phyloP scores from a whole-genome alignment of 2,329 filamentous ascomycete genomes.

The Aspergillus sp. region DNA sequence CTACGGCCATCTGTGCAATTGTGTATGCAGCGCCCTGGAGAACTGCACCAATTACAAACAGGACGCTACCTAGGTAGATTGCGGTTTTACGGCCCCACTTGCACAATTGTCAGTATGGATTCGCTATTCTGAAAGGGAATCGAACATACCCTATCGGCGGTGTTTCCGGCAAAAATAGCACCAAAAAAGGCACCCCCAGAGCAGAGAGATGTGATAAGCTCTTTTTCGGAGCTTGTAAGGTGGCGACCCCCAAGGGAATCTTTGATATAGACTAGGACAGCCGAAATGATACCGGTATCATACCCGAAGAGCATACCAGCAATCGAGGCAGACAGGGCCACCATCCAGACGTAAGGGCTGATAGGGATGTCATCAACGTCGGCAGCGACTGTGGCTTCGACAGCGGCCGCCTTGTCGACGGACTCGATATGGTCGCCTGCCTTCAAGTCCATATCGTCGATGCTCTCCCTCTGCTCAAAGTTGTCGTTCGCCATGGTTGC shows the following conservation, averaged over 20 bases:
- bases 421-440: slow-evolving; percentile 12
- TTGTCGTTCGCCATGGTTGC: not conserved
- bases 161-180: slow-evolving; percentile 38
- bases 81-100: slow-evolving; percentile 41
- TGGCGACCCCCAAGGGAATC: slow-evolving; percentile 40
- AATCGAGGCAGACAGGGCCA: slow-evolving; percentile 37
- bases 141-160: slow-evolving; percentile 36
- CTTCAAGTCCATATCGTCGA: slow-evolving; percentile 5
- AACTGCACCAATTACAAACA: slow-evolving; percentile 42
- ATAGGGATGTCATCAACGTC: slow-evolving; percentile 39
- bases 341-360: slow-evolving; percentile 40
- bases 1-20: slow-evolving; percentile 46
- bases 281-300: slow-evolving; percentile 49
- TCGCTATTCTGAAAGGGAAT: not conserved
- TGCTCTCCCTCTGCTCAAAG: slow-evolving; percentile 1
- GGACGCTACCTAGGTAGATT: slow-evolving; percentile 43
- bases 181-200: slow-evolving; percentile 51
- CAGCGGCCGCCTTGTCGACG: slow-evolving; percentile 3
- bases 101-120: not conserved
- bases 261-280: slow-evolving; percentile 38
- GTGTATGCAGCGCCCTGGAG: slow-evolving; percentile 38
- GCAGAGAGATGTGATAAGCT: slow-evolving; percentile 54
- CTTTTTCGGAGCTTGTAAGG: slow-evolving; percentile 47
- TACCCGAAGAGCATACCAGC: slow-evolving; percentile 41
- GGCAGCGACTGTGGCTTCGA: slow-evolving; percentile 6